These are phyloP conservation scores for Crucihimalaya himalaica DNA, from an alignment of 345 rosid species.

Conservation along the genomic window DNA sequence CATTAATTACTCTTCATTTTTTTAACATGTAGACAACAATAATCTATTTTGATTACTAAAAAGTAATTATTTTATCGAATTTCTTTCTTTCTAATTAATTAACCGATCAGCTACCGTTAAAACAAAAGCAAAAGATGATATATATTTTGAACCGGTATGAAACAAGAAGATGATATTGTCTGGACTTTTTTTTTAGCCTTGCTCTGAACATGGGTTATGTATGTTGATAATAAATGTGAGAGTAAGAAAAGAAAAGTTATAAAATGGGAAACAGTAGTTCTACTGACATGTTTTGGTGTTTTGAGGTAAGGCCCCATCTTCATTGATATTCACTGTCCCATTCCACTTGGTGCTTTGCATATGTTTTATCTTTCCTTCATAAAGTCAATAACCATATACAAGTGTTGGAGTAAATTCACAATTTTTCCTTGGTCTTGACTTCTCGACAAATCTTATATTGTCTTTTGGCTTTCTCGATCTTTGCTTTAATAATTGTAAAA, in stretches of 20 bases:
- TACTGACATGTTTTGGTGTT: constrained; percentile 17
- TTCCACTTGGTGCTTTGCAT: constrained; percentile 18
- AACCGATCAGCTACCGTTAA: background rate
- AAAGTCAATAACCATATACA: background rate
- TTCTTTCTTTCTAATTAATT: background rate
- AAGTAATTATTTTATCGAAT: no score
- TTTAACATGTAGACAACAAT: background rate
- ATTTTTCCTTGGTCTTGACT: background rate
- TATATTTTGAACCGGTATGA: background rate
- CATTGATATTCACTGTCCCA: background rate
- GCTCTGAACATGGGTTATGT: background rate
- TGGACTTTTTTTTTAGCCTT: background rate
- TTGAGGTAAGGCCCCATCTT: constrained; percentile 15
- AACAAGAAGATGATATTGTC: background rate
- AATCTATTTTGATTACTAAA: background rate
- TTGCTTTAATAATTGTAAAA: background rate
- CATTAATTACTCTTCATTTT: background rate
- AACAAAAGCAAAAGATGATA: background rate
- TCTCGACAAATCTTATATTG: background rate
- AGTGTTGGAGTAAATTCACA: background rate
- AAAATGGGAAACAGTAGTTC: constrained; percentile 3
- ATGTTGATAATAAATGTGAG: background rate
- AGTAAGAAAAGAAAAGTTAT: background rate
- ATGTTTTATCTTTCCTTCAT: background rate
- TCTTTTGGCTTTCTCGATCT: background rate